Base-by-base conservation (phyloP, 345 rosid genomes). In the Camelina sativa region DNA sequence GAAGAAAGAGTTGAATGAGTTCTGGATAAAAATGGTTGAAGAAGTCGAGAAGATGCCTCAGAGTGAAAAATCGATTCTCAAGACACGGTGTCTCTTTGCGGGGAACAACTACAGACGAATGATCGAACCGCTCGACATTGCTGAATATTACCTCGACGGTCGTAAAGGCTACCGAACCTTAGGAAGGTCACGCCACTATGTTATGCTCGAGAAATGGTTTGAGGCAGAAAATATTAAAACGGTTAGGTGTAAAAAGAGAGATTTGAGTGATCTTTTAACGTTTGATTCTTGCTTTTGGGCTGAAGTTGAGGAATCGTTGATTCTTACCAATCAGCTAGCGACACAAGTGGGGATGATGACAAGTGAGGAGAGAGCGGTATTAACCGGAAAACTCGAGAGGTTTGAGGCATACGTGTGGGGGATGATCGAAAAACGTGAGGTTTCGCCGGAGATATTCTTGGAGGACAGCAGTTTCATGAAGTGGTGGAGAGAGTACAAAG, bases 271-370 rank as follows among this genome's bases (percentile, higher is more conserved):
- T 8, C 66, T 15, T 13, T 12, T 89, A 19, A 87, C 84, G 0
- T 67, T 82, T 43, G 96, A 91, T 84, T 91, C 98, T 19, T 89
- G 93, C 62, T 93, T 93, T 17, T 93, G 98, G 98, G 86, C 87
- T 16, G 65, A 79, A 4, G 98, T 93, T 10, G 96, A 93, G 77
- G 95, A 91, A 71, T 88, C 92, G 11, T 7, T 85, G 40, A 65
- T 77, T 7, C 64, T 58, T 0, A 73, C 84, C 67, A 55, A 78
- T 9, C 7, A 9, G 48, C 46, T 79, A 52, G 70, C 32, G 8
- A 43, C 38, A 40, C 2, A 15, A 0, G 65, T 25, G 38, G 79
- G 63, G 19, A 54, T 20, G 17, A 54, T 20, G 8, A 65, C 67
- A 58, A 16, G 17, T 5, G 17, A 59, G 8, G 63, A 13, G 17